Conservation (phyloP, 371 early-diverging fungal species). For the Conidiobolus incongruus region DNA sequence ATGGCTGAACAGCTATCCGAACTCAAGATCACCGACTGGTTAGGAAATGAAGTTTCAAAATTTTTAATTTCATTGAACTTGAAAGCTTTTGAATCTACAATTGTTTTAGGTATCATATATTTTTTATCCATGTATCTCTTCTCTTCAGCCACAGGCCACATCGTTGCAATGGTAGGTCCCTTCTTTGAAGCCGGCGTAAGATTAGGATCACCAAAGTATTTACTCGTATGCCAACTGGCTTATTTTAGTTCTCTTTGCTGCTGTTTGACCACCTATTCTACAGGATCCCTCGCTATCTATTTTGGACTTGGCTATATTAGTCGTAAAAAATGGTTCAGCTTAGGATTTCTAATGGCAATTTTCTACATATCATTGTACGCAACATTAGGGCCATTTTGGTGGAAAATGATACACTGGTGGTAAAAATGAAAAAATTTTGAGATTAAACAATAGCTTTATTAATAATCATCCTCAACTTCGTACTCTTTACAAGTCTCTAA, state of each 20-base stretch:
- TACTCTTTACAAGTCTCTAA: too few species aligned
- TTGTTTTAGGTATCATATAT: slow-evolving; percentile 31
- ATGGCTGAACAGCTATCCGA: slow-evolving; percentile 47
- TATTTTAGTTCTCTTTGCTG: slow-evolving; percentile 39
- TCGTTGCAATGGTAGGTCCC: slow-evolving; percentile 44
- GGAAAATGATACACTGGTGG: slow-evolving; percentile 39
- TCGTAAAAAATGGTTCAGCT: slow-evolving; percentile 27
- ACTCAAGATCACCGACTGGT: slow-evolving; percentile 32
- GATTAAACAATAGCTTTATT: too few species aligned
- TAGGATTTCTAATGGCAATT: slow-evolving; percentile 24
- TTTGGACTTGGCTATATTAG: slow-evolving; percentile 29
- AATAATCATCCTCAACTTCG: too few species aligned
- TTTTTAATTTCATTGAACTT: slow-evolving; percentile 7
- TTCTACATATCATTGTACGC: slow-evolving; percentile 26
- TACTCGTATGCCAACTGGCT: slow-evolving; percentile 28
- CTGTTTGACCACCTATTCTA: slow-evolving; percentile 24
- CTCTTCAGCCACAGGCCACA: slow-evolving; percentile 36
- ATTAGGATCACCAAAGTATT: slow-evolving; percentile 26
- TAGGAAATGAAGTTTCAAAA: slow-evolving; percentile 27
- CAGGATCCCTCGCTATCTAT: slow-evolving; percentile 28
- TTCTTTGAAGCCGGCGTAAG: slow-evolving; percentile 45
- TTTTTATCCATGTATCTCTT: slow-evolving; percentile 49
- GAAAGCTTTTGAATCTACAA: slow-evolving; percentile 9
- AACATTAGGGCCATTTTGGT: slow-evolving; percentile 42
- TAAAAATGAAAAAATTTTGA: too few species aligned